phyloP scores from a whole-genome alignment of 208 protist genomes.

The Acanthamoeba healyi region DNA sequence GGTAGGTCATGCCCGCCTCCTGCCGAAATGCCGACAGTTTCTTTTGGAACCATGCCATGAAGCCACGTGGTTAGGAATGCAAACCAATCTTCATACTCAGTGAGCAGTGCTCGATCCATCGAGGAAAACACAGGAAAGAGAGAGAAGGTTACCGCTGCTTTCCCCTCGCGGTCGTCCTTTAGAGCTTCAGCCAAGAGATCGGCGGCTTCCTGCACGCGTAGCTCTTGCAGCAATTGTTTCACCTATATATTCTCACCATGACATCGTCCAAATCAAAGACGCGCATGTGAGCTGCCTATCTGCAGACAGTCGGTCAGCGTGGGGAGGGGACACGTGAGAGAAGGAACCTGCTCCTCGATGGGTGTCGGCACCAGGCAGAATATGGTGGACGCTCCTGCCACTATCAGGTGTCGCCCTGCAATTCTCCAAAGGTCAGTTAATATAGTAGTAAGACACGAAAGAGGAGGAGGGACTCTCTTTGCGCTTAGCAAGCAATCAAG shows the following conservation, averaged over 20 bases:
- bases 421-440: not conserved
- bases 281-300: too few species aligned
- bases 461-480: not conserved
- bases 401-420: not conserved
- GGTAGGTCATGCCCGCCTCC: constrained; percentile 13
- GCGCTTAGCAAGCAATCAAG: too few species aligned
- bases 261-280: too few species aligned
- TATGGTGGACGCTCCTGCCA: not conserved
- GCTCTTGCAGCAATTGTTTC: constrained; percentile 44
- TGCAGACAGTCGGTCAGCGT: too few species aligned
- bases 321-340: too few species aligned
- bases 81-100: too few species aligned
- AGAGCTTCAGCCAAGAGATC: constrained; percentile 2
- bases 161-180: constrained; percentile 26
- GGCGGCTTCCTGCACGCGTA: constrained; percentile 18
- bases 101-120: too few species aligned
- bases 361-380: not conserved
- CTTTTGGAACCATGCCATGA: not conserved
- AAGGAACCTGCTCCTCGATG: not conserved
- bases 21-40: constrained; percentile 19
- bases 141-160: not conserved
- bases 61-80: not conserved
- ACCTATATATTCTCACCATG: too few species aligned
- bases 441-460: too few species aligned
- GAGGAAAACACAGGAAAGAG: too few species aligned